Percentiles rank a stretch among this genome's conserved stretches.
phyloP scores from a whole-genome alignment of 176 grass and related monocot species.

The Carex pumila region DNA sequence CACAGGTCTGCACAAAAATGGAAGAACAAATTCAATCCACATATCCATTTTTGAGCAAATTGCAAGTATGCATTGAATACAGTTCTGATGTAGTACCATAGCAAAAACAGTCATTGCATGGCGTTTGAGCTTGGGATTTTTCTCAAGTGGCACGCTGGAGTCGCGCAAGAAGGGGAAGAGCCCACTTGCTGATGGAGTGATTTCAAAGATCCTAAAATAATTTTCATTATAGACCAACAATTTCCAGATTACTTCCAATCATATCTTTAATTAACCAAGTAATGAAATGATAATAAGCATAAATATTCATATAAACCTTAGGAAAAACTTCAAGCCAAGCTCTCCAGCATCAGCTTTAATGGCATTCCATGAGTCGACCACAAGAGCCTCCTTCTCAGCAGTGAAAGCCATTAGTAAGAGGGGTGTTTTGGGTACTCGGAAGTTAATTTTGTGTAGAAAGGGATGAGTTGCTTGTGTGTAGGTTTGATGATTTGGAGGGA shows the following conservation, averaged over 20 bases:
- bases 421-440: neutral
- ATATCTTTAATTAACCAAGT: neutral
- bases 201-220: slow-evolving; percentile 33
- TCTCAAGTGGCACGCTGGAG: slow-evolving; percentile 20
- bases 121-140: slow-evolving; percentile 37
- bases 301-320: slow-evolving; percentile 19
- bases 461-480: neutral
- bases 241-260: neutral
- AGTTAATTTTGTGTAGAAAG: neutral
- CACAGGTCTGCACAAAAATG: slow-evolving; percentile 24
- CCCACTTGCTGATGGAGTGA: slow-evolving; percentile 29
- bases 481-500: slow-evolving; percentile 18
- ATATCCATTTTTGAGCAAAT: neutral
- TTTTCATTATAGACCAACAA: neutral
- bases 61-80: neutral
- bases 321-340: slow-evolving; percentile 32
- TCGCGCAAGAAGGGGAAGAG: slow-evolving; percentile 35
- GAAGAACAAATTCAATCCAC: neutral
- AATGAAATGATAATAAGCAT: neutral
- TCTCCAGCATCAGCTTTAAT: slow-evolving; percentile 26
- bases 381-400: slow-evolving; percentile 29
- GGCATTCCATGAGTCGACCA: slow-evolving; percentile 29
- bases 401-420: slow-evolving; percentile 20
- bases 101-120: slow-evolving; percentile 32
- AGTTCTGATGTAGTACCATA: slow-evolving; percentile 20